These are phyloP conservation scores for Scheffersomyces parashehatae DNA, from an alignment of 1,139 yeast species.

Conservation along the genomic window DNA sequence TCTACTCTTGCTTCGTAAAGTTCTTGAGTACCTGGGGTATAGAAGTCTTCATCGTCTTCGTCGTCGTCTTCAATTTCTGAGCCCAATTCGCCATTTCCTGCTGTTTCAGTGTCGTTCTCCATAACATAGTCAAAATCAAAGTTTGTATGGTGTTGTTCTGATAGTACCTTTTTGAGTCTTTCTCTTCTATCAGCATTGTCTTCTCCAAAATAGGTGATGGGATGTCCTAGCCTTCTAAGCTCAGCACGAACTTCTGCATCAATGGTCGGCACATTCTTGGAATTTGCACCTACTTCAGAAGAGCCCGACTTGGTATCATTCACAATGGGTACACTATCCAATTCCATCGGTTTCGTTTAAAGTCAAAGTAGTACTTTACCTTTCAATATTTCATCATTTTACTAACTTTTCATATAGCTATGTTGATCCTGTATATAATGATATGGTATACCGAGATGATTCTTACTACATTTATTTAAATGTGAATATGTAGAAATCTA, in stretches of 20 bases:
- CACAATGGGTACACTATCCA: constrained; percentile 23
- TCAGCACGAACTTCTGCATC: constrained; percentile 59
- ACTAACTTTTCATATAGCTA: no score
- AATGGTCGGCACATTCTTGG: constrained; percentile 53
- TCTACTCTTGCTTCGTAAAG: constrained; percentile 53
- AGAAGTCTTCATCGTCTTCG: constrained; percentile 74
- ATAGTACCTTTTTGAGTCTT: constrained; percentile 40
- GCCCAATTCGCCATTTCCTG: constrained; percentile 21
- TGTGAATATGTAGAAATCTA: no score
- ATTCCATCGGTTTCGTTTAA: constrained; percentile 14
- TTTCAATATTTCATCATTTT: no score
- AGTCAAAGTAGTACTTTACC: no score
- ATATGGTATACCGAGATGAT: no score
- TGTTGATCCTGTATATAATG: no score
- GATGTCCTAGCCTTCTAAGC: constrained; percentile 56
- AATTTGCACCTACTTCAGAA: constrained; percentile 4
- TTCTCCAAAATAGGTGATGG: constrained; percentile 62
- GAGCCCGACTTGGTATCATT: constrained; percentile 17
- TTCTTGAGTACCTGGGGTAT: constrained; percentile 73
- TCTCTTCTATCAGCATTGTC: constrained; percentile 60
- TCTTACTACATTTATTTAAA: no score
- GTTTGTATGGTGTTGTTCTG: constrained; percentile 27
- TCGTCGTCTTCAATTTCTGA: constrained; percentile 36
- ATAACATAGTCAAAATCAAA: constrained; percentile 19
- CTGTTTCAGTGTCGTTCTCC: constrained; percentile 12